Base-by-base conservation (phyloP, 2,329 filamentous ascomycete genomes). In the Colletotrichum navitas region DNA sequence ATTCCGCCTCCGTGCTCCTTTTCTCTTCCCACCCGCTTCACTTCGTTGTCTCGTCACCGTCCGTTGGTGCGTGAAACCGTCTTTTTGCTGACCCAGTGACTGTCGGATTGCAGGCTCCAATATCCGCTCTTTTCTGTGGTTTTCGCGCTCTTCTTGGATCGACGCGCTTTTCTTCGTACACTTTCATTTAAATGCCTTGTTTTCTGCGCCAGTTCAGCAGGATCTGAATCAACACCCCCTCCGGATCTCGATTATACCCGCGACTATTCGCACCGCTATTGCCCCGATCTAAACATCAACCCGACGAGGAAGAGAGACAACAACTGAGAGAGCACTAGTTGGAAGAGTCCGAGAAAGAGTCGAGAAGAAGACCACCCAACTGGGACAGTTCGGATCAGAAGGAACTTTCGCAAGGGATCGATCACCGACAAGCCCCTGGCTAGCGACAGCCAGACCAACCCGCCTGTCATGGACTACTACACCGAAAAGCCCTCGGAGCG, bases 401-500 rank as follows among this genome's bases (percentile, higher is more conserved):
- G 65, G 34, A 32, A 68, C 29, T n/a, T 47, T 41, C n/a, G 36
- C n/a, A 52, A 47, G 49, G 60, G 54, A 71, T 41, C 29, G 54
- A 60, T 34, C 47, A 11, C 36, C 52, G 21, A 71, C 59, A 26
- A 63, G 51, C 34, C 1, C 65, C 68, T 64, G 68, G 68, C 68
- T 68, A 45, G 58, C 58, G 43, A 71, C 43, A 54, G 68, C 64
- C 64, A 68, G 68, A 68, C 12, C n/a, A 29, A 29, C 26, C 60
- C 52, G 32, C 52, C 21, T 43, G 79, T 79, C 76, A 83, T 81
- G 75, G 80, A 77, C 54, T 81, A 78, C 63, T 80, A 77, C 55
- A 80, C 80, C 74, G 78, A 83, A 77, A 86, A 83, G 80, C 85
- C 84, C 68, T 88, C 90, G 73, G 93, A 95, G 83, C 86, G 93